A percentile compares a stretch with the other conserved stretches of the same genome.
Conservation (phyloP, 805 yeast species). For the Candida khao-thaluensis region DNA sequence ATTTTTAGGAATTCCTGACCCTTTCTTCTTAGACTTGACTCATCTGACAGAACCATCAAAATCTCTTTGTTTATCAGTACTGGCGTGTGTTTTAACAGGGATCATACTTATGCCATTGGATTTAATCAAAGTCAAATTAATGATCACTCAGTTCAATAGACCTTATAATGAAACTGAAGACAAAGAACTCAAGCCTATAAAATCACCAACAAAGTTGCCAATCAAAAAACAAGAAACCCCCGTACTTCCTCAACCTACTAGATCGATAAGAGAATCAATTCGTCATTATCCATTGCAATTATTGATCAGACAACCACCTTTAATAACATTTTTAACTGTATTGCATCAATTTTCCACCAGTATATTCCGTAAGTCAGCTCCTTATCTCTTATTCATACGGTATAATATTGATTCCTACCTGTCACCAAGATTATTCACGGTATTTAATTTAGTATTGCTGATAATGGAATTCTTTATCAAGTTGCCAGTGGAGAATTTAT, state of each 20-base stretch:
- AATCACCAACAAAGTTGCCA: not conserved
- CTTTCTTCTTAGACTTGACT: slow-evolving; percentile 75
- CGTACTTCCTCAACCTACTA: slow-evolving; percentile 16
- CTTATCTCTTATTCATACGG: slow-evolving; percentile 56
- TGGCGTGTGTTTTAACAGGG: slow-evolving; percentile 72
- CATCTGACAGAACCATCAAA: slow-evolving; percentile 75
- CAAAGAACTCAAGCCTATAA: not conserved
- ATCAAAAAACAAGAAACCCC: not conserved
- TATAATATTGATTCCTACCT: slow-evolving; percentile 66
- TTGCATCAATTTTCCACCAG: slow-evolving; percentile 60
- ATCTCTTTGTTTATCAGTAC: slow-evolving; percentile 64
- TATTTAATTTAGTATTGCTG: slow-evolving; percentile 59
- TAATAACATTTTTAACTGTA: slow-evolving; percentile 45
- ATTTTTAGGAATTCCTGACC: slow-evolving; percentile 79
- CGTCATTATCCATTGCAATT: slow-evolving; percentile 55
- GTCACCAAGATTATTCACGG: slow-evolving; percentile 58
- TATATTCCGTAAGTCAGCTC: slow-evolving; percentile 65
- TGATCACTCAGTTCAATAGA: slow-evolving; percentile 61
- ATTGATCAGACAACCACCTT: slow-evolving; percentile 56
- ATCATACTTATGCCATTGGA: slow-evolving; percentile 77
- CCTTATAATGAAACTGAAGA: slow-evolving; percentile 14
- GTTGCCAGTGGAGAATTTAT: slow-evolving; percentile 83
- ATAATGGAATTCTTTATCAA: slow-evolving; percentile 68
- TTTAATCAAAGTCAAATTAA: slow-evolving; percentile 72
- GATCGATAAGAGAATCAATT: slow-evolving; percentile 74